Conservation (phyloP, 371 early-diverging fungal species). For the Mucor mucedo region DNA sequence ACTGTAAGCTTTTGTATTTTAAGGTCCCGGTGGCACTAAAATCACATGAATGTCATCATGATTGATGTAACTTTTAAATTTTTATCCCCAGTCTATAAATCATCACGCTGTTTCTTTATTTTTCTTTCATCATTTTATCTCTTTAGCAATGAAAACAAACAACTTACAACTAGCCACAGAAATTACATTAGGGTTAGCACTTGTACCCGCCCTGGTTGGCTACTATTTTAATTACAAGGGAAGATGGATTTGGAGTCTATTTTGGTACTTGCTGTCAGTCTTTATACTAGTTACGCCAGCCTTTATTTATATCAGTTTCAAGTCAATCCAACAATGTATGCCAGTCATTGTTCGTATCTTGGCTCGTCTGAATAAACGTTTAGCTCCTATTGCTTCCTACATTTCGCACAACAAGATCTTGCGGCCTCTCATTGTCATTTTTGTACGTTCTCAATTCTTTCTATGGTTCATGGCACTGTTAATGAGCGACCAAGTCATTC, state of each 20-base stretch:
- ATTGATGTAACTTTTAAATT: neutral
- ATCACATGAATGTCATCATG: conserved; percentile 6
- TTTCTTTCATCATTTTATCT: conserved; percentile 3
- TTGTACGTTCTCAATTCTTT: conserved; percentile 44
- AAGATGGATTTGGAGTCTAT: conserved; percentile 21
- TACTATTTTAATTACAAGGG: conserved; percentile 31
- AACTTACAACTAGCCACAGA: conserved; percentile 22
- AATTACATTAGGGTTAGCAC: conserved; percentile 27
- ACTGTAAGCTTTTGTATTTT: no score
- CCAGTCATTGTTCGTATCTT: conserved; percentile 32
- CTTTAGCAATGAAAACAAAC: conserved; percentile 1
- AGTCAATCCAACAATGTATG: conserved; percentile 35
- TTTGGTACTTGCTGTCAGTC: conserved; percentile 31
- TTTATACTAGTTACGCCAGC: conserved; percentile 30
- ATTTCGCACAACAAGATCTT: conserved; percentile 34
- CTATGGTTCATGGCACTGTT: conserved; percentile 41
- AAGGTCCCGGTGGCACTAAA: neutral
- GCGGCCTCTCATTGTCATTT: conserved; percentile 36
- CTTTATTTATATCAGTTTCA: conserved; percentile 31
- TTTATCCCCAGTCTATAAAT: neutral
- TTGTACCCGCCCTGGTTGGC: conserved; percentile 29
- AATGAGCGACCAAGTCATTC: conserved; percentile 44
- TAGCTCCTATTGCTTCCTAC: conserved; percentile 34
- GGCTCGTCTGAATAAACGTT: conserved; percentile 17
- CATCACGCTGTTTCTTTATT: neutral